Evolutionary conservation across 2,329 filamentous ascomycete species (phyloP), one percentile per base, ranked within the genome.

Genomic region (Torrubiellomyces zombiae): DNA sequence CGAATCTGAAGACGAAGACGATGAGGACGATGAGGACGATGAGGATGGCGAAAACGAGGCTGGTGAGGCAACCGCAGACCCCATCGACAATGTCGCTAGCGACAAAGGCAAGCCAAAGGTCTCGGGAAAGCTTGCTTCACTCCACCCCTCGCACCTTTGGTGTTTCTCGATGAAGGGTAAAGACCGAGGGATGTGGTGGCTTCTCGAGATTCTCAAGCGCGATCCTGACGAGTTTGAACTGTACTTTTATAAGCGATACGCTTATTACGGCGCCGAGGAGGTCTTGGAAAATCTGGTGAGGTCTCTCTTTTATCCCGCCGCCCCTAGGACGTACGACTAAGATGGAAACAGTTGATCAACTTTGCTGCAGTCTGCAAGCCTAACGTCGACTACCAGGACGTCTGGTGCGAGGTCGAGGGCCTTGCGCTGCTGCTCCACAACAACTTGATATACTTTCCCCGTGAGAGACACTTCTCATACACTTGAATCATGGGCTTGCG

Each of bases 181-280:
- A 0, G 32, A 40, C 12, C 31, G 38, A 3, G 2, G 7, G 0
- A 18, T 6, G 7, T 42, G 37, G 37, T 42, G 39, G 38, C 4
- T 18, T 2, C 27, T 29, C 7, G 39, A 41, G 15, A 22, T 28
- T 10, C 13, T 26, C 18, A 40, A 41, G 20, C 31, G 30, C 10
- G 33, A 39, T 24, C 53, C 49, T 2, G 55, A 60, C 23, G 31
- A 30, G 18, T 59, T 60, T 20, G 11, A 11, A 6, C 53, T 61
- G 49, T 41, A 56, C 34, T 48, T 48, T 3, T 58, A 45, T 36
- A 60, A 59, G 25, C 51, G 60, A 30, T 51, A 51, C 23, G 35
- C 25, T 5, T 39, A 29, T 4, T 58, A 55, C 21, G 57, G 56
- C 2, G 25, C 40, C 6, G 20, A 60, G 1, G 55, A 63, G 38